phyloP scores from a whole-genome alignment of 2,329 filamentous ascomycete species.

The Cordyceps cicadae region DNA sequence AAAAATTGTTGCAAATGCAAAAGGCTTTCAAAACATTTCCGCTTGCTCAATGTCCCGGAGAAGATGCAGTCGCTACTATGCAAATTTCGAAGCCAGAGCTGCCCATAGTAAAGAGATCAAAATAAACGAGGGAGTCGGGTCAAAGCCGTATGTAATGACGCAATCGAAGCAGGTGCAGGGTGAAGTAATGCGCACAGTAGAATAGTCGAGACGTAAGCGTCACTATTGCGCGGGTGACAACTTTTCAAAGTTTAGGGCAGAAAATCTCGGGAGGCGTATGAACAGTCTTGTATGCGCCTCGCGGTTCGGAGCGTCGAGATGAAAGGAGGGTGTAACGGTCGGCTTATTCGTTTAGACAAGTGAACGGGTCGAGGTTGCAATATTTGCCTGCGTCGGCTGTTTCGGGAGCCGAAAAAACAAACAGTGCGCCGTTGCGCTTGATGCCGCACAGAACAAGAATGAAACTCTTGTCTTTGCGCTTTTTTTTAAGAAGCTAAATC shows the following conservation, averaged over 20 bases:
- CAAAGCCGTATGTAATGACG: neutral
- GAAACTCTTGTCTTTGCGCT: neutral
- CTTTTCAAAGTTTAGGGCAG: neutral
- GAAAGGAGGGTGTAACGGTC: neutral
- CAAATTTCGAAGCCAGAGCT: conserved; percentile 16
- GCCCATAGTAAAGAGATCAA: conserved; percentile 17
- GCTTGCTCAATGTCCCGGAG: conserved; percentile 14
- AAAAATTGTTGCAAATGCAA: conserved; percentile 13
- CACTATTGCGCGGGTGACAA: neutral
- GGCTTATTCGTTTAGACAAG: neutral
- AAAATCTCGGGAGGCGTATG: neutral
- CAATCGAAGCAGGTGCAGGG: neutral
- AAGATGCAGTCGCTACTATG: conserved; percentile 12
- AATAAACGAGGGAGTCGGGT: neutral
- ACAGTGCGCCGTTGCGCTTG: neutral
- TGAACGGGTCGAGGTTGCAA: neutral
- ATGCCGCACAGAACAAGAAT: neutral
- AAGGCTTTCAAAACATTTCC: conserved; percentile 8
- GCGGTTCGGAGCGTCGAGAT: neutral
- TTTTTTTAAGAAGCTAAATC: neutral
- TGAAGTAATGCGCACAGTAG: neutral
- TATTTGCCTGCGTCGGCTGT: neutral
- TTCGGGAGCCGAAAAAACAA: neutral
- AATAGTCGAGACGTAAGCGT: neutral
- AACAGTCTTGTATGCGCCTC: neutral